Percentiles rank a stretch among this genome's conserved stretches.
phyloP scores from a whole-genome alignment of 1,139 yeast species.

The Petasospora rhodanensis region DNA sequence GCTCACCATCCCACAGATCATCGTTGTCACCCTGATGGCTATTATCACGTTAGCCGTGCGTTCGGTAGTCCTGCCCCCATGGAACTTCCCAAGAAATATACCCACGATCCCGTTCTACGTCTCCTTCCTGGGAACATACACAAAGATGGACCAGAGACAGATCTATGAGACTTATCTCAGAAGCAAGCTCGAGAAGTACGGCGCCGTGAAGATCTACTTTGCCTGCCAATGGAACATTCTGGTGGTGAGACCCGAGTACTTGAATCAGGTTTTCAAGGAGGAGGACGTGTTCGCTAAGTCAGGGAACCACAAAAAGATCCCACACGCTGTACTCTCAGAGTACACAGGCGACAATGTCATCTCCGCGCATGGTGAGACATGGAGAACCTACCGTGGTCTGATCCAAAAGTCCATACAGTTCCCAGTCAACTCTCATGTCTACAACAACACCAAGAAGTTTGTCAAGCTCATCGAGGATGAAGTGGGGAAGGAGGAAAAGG shows the following conservation, averaged over 20 bases:
- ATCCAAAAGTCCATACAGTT: constrained; percentile 49
- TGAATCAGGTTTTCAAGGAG: constrained; percentile 44
- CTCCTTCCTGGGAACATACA: constrained; percentile 43
- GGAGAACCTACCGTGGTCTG: constrained; percentile 46
- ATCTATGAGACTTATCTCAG: constrained; percentile 40
- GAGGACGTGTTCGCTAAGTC: constrained; percentile 51
- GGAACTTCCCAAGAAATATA: constrained; percentile 37
- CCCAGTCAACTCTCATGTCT: constrained; percentile 38
- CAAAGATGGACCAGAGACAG: constrained; percentile 45
- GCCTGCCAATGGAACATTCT: constrained; percentile 62
- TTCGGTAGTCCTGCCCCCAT: constrained; percentile 33
- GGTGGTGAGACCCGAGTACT: constrained; percentile 45
- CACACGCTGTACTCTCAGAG: constrained; percentile 48
- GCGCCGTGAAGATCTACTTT: constrained; percentile 58
- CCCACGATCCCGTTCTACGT: constrained; percentile 64
- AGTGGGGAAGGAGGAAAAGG: constrained; percentile 18
- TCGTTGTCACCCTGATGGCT: too few species aligned
- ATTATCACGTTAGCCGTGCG: too few species aligned
- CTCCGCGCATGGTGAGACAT: constrained; percentile 53
- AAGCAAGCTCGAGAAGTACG: constrained; percentile 41
- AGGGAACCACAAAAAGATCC: constrained; percentile 58
- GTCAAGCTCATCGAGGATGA: constrained; percentile 23
- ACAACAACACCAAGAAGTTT: constrained; percentile 31
- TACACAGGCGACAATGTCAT: constrained; percentile 63
- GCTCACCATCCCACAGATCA: too few species aligned